Percentiles rank a stretch among this genome's conserved stretches.
Conservation (phyloP, 2,329 filamentous ascomycete genomes). For the Emergomyces orientalis region DNA sequence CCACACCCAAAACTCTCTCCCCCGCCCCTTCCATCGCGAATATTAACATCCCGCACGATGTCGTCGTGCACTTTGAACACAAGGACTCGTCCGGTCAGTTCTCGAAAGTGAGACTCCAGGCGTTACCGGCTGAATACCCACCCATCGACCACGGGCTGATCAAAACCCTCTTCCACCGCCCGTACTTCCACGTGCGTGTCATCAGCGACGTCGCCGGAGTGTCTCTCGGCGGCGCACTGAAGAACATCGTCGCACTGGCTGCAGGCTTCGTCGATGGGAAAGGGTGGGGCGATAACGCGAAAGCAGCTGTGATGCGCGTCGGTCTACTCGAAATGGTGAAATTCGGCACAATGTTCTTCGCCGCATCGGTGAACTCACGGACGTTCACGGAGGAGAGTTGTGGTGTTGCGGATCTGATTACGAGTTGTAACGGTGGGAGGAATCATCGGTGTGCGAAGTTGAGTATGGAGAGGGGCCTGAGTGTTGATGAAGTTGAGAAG, state of each 20-base stretch:
- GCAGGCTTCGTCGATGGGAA: constrained; percentile 92
- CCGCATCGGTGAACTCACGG: constrained; percentile 63
- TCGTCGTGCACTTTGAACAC: constrained; percentile 47
- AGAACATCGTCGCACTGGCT: constrained; percentile 92
- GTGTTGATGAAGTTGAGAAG: constrained; percentile 78
- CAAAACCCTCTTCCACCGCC: constrained; percentile 81
- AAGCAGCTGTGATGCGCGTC: constrained; percentile 96
- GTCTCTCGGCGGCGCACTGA: constrained; percentile 85
- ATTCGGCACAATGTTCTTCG: constrained; percentile 91
- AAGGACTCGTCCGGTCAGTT: constrained; percentile 59
- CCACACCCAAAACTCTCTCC: constrained; percentile 49
- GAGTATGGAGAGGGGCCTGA: constrained; percentile 67
- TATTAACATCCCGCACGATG: constrained; percentile 24
- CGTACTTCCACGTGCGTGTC: constrained; percentile 94
- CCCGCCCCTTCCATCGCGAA: constrained; percentile 43
- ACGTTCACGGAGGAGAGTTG: constrained; percentile 98
- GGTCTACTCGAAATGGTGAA: constrained; percentile 93
- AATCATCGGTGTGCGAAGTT: constrained; percentile 93
- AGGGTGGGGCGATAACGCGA: constrained; percentile 97
- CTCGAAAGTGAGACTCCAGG: constrained; percentile 60
- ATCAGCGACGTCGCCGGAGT: constrained; percentile 94
- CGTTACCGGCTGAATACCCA: constrained; percentile 73
- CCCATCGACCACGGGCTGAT: constrained; percentile 77
- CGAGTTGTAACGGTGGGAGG: constrained; percentile 79
- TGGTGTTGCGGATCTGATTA: constrained; percentile 91